Evolutionary conservation across 148 eudicot species (phyloP).

Genomic region (Rhododendron molle): DNA sequence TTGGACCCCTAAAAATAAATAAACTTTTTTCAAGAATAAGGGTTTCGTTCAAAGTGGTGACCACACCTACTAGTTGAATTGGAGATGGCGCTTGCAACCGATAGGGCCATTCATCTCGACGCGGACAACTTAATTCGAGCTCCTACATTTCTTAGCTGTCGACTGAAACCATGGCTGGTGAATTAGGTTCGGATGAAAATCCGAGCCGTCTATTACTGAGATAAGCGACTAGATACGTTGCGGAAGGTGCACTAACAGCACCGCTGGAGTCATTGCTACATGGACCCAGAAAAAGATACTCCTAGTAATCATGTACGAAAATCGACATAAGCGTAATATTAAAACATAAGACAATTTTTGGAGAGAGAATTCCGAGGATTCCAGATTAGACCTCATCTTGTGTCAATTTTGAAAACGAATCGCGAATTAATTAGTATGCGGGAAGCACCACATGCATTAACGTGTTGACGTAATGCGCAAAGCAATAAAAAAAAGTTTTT

Average conservation of each 20-base stretch:
- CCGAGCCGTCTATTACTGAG: accelerated
- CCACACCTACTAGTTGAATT: background rate
- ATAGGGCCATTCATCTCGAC: too few relatives aligned
- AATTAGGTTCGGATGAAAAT: too few relatives aligned
- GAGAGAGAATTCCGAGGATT: too few relatives aligned
- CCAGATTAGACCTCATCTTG: background rate
- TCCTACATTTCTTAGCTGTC: too few relatives aligned
- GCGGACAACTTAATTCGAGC: too few relatives aligned
- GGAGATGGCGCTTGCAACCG: background rate
- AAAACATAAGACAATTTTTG: too few relatives aligned
- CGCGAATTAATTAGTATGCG: background rate
- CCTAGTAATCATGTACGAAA: too few relatives aligned
- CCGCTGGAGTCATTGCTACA: background rate
- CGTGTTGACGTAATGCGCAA: background rate
- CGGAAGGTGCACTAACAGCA: too few relatives aligned
- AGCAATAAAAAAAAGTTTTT: background rate
- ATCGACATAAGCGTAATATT: background rate
- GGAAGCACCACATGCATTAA: too few relatives aligned
- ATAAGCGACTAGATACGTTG: accelerated
- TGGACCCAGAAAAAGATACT: background rate
- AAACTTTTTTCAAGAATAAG: background rate
- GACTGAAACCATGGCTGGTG: too few relatives aligned
- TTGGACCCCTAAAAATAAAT: background rate
- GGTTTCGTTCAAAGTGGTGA: background rate
- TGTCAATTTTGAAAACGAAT: background rate